These are phyloP conservation scores for Paralagenidium karlingii DNA, from an alignment of 352 stramenopile species.

Conservation along the genomic window DNA sequence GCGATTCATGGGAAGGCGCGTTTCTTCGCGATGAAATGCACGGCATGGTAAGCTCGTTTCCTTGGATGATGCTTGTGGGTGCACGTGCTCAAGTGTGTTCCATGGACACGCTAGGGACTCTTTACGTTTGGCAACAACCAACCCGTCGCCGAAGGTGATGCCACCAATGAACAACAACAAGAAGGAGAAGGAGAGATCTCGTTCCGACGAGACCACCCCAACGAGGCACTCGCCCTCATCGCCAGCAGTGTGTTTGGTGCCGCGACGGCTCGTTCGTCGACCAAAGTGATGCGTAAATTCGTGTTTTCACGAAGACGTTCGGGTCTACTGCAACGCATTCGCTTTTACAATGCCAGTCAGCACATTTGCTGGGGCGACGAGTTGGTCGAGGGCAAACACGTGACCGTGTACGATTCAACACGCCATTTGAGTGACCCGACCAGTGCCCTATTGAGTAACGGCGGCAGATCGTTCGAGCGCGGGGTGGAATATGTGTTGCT, in stretches of 20 bases:
- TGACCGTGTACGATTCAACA: conserved; percentile 30
- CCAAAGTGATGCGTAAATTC: no score
- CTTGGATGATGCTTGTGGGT: no score
- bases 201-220: neutral
- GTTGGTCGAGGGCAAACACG: conserved; percentile 25
- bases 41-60: no score
- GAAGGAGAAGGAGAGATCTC: conserved; percentile 1
- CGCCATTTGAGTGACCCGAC: conserved; percentile 25
- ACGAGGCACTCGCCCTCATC: no score
- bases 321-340: conserved; percentile 18
- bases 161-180: conserved; percentile 11
- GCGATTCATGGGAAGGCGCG: conserved; percentile 36
- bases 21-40: conserved; percentile 52
- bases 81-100: no score
- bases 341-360: conserved; percentile 43
- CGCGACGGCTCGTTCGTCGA: no score
- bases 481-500: conserved; percentile 43
- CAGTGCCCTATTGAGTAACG: conserved; percentile 14
- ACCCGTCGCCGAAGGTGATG: conserved; percentile 3
- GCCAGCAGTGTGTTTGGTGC: no score
- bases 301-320: no score
- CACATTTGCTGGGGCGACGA: conserved; percentile 63
- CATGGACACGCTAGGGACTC: no score
- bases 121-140: conserved; percentile 15
- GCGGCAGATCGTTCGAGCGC: conserved; percentile 22